Evolutionary conservation across 148 eudicot species (phyloP), one percentile per base, ranked within the genome.

Genomic region (Pharnaceum exiguum): DNA sequence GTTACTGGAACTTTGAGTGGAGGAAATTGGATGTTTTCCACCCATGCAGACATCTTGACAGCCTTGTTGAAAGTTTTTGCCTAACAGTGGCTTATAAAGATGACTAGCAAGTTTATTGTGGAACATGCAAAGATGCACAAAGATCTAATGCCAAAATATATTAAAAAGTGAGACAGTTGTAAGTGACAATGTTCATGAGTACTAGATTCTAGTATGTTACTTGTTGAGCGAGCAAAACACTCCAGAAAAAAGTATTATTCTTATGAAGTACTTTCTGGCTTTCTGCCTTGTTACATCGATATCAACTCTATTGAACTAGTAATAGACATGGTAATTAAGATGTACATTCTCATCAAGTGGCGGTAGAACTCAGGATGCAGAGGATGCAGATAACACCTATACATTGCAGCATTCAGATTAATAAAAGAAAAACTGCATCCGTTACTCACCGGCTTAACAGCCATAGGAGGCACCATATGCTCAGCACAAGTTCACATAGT

Each of bases 1-100:
- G 76, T 63, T 60, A 88, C 27, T 11, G 90, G 91, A 57, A 93
- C 79, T 7, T 72, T 53, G 21, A 83, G 63, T 5, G 55, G 68
- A 54, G 90, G 74, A 59, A 93, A 76, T 53, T 67, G 61, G 42
- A 86, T 75, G 24, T 93, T 96, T 83, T 93, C 76, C 33, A 88
- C 72, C 62, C 66, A 59, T 25, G 80, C 60, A 55, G 81, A 78
- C 94, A 88, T 88, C 66, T 51, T 16, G 13, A 26, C 18, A 18
- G 25, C 47, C 28, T 6, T 35, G 31, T 42, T 40, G 31, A 59
- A 55, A 43, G 28, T 19, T 30, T 51, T 13, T 70, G 51, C 30
- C 16, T 29, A 38, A 21, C 10, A 38, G 13, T 15, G 33, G 55
- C 51, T 75, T 73, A 46, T 77, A 78, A 63, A 68, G 55, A 50